Evolutionary conservation across 2,329 filamentous ascomycete species (phyloP).

Genomic region (Verticillium dahliae): DNA sequence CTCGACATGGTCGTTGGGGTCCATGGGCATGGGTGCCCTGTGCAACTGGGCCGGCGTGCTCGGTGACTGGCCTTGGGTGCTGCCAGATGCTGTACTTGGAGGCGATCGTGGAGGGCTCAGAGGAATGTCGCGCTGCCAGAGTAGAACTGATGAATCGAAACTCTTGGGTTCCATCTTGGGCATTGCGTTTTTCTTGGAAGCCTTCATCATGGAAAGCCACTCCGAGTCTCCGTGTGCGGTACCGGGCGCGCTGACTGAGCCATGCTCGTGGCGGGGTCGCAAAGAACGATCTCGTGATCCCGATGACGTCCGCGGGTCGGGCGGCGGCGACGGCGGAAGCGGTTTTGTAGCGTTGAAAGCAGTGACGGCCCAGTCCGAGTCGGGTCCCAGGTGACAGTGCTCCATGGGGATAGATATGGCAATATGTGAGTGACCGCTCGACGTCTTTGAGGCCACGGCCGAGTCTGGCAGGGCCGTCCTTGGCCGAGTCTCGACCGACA

Average conservation of each 20-base stretch:
- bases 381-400: slow-evolving; percentile 33
- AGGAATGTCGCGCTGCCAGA: slow-evolving; percentile 8
- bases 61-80: slow-evolving; percentile 1
- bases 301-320: slow-evolving; percentile 1
- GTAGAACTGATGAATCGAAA: slow-evolving; percentile 6
- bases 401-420: slow-evolving; percentile 54
- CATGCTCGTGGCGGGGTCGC: slow-evolving; percentile 4
- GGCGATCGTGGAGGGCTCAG: slow-evolving; percentile 10
- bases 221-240: slow-evolving; percentile 28
- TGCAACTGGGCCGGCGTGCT: slow-evolving; percentile 1
- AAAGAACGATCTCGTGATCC: slow-evolving; percentile 9
- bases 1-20: slow-evolving; percentile 7
- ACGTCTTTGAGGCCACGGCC: slow-evolving; percentile 47
- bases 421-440: slow-evolving; percentile 48
- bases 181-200: slow-evolving; percentile 22
- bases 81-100: slow-evolving; percentile 7
- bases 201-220: slow-evolving; percentile 16
- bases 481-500: slow-evolving; percentile 18
- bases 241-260: slow-evolving; percentile 22
- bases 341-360: slow-evolving; percentile 15
- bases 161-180: slow-evolving; percentile 2
- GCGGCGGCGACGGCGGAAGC: slow-evolving; percentile 11
- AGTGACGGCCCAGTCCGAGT: slow-evolving; percentile 10
- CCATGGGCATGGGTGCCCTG: background rate
- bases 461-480: slow-evolving; percentile 42